These are phyloP conservation scores for Lumnitzera racemosa DNA, from an alignment of 345 rosid species.

Conservation along the genomic window DNA sequence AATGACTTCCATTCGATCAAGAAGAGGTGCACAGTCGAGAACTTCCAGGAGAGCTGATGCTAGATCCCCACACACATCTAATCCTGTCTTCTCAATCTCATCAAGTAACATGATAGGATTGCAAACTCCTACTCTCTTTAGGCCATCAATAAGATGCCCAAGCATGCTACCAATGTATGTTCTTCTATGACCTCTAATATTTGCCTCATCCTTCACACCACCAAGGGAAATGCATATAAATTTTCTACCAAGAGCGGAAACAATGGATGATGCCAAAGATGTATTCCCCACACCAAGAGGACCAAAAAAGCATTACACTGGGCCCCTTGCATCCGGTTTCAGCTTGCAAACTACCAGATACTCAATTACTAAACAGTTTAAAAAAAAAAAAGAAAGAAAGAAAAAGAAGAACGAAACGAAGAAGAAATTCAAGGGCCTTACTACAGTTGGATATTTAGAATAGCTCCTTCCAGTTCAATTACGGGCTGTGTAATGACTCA, in stretches of 20 bases:
- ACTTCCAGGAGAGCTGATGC: conserved; percentile 98
- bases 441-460: no score
- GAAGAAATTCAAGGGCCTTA: no score
- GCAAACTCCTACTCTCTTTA: conserved; percentile 95
- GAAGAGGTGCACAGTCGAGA: conserved; percentile 92
- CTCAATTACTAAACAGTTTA: no score
- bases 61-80: conserved; percentile 96
- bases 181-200: conserved; percentile 96
- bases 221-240: conserved; percentile 93
- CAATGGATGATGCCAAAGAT: conserved; percentile 92
- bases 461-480: no score
- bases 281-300: conserved; percentile 99
- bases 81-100: conserved; percentile 98
- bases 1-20: conserved; percentile 97
- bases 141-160: conserved; percentile 94
- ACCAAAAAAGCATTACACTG: conserved; percentile 94
- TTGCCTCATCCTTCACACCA: conserved; percentile 99
- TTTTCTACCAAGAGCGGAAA: conserved; percentile 89
- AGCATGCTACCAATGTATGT: conserved; percentile 99
- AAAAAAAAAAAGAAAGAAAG: no score
- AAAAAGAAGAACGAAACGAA: no score
- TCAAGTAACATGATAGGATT: conserved; percentile 96
- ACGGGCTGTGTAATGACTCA: no score
- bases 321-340: conserved; percentile 98
- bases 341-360: conserved; percentile 30